phyloP scores from a whole-genome alignment of 441 rosid species.

The Kokia cookei region DNA sequence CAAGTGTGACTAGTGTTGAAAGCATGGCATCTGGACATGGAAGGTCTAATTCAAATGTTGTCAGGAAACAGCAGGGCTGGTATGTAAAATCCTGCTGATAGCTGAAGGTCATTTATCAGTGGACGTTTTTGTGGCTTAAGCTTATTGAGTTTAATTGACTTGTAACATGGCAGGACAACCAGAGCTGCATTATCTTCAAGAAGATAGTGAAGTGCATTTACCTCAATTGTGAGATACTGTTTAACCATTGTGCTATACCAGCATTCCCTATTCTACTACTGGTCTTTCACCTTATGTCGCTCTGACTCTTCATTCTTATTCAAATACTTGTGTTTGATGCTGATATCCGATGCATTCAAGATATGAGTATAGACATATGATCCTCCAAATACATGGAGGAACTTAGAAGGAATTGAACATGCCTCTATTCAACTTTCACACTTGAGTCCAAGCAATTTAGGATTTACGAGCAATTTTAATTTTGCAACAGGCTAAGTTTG shows the following conservation, averaged over 20 bases:
- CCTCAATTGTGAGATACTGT: not conserved
- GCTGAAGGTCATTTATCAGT: not conserved
- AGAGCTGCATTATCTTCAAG: slow-evolving; percentile 32
- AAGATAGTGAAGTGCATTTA: slow-evolving; percentile 30
- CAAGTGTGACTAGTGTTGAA: slow-evolving; percentile 16
- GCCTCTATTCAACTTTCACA: not conserved
- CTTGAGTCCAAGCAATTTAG: not conserved
- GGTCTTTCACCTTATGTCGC: not conserved
- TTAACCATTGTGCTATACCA: not conserved
- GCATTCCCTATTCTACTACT: not conserved
- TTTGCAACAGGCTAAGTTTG: not conserved
- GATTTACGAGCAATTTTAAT: not conserved
- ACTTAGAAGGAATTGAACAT: not conserved
- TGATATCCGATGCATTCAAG: not conserved
- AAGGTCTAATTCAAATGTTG: slow-evolving; percentile 32
- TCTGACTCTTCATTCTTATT: not conserved
- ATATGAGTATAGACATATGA: not conserved
- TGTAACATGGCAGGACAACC: slow-evolving; percentile 32
- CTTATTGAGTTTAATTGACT: not conserved
- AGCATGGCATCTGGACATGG: slow-evolving; percentile 42
- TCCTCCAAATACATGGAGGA: not conserved
- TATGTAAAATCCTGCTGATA: slow-evolving; percentile 10
- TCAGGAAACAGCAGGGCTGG: slow-evolving; percentile 60
- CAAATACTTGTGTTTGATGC: not conserved
- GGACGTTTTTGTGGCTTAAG: not conserved